Conservation (phyloP, 192 early-diverging fungal species). For the Backusella australiensis region DNA sequence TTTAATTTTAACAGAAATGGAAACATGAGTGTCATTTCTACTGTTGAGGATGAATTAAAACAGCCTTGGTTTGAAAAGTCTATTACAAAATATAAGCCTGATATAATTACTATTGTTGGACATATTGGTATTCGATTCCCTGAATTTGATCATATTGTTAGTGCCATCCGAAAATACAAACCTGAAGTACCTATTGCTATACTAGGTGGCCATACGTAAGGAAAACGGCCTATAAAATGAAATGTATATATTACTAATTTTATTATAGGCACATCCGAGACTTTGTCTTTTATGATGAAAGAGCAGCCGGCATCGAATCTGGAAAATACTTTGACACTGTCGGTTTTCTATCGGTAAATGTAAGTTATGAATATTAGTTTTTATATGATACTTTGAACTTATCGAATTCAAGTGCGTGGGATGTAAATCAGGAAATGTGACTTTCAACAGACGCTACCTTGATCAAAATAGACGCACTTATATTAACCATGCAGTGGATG, state of each 20-base stretch:
- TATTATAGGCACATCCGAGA: conserved; percentile 46
- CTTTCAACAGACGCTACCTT: conserved; percentile 49
- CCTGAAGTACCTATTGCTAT: conserved; percentile 49
- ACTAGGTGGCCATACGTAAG: conserved; percentile 50
- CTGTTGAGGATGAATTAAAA: conserved; percentile 43
- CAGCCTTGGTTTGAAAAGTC: conserved; percentile 52
- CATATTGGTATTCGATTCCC: conserved; percentile 44
- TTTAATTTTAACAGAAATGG: conserved; percentile 41
- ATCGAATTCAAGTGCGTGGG: background rate
- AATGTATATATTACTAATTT: background rate
- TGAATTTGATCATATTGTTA: conserved; percentile 42
- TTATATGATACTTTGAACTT: background rate
- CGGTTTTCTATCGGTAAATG: conserved; percentile 49
- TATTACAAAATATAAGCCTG: conserved; percentile 38
- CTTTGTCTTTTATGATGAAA: conserved; percentile 41
- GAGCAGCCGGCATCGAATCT: conserved; percentile 43
- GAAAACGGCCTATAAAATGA: background rate
- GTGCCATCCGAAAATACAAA: conserved; percentile 45
- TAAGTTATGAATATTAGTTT: background rate
- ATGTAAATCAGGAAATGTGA: conserved; percentile 30
- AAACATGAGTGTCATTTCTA: conserved; percentile 34
- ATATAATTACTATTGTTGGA: conserved; percentile 50
- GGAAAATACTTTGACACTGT: conserved; percentile 60
- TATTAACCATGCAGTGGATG: conserved; percentile 44
- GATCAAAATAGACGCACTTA: conserved; percentile 52